Evolutionary conservation across 306 rosid species (phyloP).

Genomic region (Calophaca sinica): DNA sequence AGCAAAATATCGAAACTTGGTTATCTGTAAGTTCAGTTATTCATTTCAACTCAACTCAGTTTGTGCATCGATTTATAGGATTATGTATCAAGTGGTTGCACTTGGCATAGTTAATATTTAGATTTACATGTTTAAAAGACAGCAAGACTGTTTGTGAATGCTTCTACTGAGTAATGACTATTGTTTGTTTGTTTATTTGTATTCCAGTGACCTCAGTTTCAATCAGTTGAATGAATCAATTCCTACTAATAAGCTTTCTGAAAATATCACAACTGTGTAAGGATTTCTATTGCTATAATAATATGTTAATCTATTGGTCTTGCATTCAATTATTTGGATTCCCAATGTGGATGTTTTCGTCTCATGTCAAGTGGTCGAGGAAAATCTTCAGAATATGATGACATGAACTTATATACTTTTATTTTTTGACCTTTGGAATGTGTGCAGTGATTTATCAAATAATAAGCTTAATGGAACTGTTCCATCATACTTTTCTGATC

Average conservation of each 20-base stretch:
- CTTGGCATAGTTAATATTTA: neutral
- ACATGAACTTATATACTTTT: conserved; percentile 6
- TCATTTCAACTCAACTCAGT: conserved; percentile 7
- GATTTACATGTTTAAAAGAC: conserved; percentile 18
- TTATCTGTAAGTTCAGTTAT: conserved; percentile 67
- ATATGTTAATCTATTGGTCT: conserved; percentile 24
- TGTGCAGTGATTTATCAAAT: conserved; percentile 73
- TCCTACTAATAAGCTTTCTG: conserved; percentile 68
- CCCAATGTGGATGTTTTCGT: conserved; percentile 9
- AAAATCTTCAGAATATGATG: conserved; percentile 28
- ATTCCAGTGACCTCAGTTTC: conserved; percentile 80
- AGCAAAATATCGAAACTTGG: conserved; percentile 63
- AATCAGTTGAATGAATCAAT: conserved; percentile 77
- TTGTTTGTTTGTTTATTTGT: conserved; percentile 25
- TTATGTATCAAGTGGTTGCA: conserved; percentile 12
- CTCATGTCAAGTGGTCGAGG: neutral
- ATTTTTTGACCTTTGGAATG: conserved; percentile 8
- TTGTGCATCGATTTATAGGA: neutral
- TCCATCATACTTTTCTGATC: conserved; percentile 69
- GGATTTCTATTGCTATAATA: conserved; percentile 47
- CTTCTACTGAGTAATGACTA: conserved; percentile 34
- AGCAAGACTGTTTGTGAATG: neutral
- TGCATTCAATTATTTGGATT: conserved; percentile 30
- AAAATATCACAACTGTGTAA: conserved; percentile 81
- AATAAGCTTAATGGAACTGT: conserved; percentile 73